A percentile compares a stretch with the other conserved stretches of the same genome.
Evolutionary conservation across 1,284 basidiomycete species (phyloP).

Genomic region (Agroathelia rolfsii): DNA sequence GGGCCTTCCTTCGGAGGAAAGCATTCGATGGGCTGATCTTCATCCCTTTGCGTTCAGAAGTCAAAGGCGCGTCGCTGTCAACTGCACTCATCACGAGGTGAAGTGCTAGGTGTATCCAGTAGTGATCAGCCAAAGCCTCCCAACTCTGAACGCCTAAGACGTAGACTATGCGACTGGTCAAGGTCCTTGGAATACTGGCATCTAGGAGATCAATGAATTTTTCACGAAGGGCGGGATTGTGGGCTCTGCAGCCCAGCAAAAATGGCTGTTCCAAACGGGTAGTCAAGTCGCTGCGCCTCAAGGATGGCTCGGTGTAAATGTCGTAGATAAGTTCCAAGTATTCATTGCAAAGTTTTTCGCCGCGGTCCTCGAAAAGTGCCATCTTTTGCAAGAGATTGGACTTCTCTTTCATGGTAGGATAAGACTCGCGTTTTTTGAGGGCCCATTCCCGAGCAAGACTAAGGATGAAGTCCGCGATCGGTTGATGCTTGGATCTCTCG

Average conservation of each 20-base stretch:
- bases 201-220: conserved; percentile 91
- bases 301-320: conserved; percentile 82
- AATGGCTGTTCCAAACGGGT: conserved; percentile 91
- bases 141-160: conserved; percentile 92
- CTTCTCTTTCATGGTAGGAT: conserved; percentile 95
- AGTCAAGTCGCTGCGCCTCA: conserved; percentile 90
- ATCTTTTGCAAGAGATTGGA: conserved; percentile 86
- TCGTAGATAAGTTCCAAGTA: conserved; percentile 91
- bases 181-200: conserved; percentile 75
- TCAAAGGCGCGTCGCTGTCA: conserved; percentile 50
- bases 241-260: conserved; percentile 83
- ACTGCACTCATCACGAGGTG: conserved; percentile 82
- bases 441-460: conserved; percentile 88
- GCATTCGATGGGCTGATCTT: conserved; percentile 25
- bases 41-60: conserved; percentile 24
- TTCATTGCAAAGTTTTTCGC: conserved; percentile 66
- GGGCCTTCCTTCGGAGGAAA: conserved; percentile 36
- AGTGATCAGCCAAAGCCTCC: conserved; percentile 88
- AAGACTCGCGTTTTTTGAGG: conserved; percentile 71
- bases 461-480: conserved; percentile 81
- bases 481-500: conserved; percentile 83
- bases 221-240: conserved; percentile 73
- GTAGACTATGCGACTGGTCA: conserved; percentile 81
- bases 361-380: conserved; percentile 78
- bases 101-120: conserved; percentile 92